A percentile compares a stretch with the other conserved stretches of the same genome.
Evolutionary conservation across 2,329 filamentous ascomycete species (phyloP).

Genomic region (Trichoderma citrinoviride): DNA sequence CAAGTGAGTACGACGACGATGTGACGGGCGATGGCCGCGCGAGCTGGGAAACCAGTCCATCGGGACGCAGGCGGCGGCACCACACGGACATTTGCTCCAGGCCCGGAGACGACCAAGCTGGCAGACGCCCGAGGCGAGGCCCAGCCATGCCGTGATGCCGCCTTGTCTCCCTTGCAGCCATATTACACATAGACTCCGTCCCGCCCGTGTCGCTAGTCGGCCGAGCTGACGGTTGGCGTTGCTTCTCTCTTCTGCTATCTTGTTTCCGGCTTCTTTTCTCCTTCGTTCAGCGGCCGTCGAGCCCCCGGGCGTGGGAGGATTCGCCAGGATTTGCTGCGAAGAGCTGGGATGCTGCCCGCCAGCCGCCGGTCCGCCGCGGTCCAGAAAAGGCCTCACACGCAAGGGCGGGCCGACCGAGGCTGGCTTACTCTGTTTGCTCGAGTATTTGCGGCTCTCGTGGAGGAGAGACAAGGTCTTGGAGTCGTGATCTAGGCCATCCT

Average conservation of each 20-base stretch:
- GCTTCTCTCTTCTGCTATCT: not conserved
- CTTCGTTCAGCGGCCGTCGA: not conserved
- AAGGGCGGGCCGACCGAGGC: conserved; percentile 4
- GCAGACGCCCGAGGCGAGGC: not conserved
- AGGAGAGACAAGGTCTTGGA: not conserved
- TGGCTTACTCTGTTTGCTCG: not conserved
- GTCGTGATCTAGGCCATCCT: not conserved
- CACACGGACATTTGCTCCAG: not conserved
- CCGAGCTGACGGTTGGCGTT: not conserved
- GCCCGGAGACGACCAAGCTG: too few relatives aligned
- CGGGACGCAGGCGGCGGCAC: conserved; percentile 15
- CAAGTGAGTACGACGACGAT: not conserved
- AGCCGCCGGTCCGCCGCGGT: not conserved
- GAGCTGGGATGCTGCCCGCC: not conserved
- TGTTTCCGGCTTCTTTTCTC: not conserved
- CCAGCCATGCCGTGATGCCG: too few relatives aligned
- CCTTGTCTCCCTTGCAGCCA: not conserved
- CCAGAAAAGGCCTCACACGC: conserved; percentile 8
- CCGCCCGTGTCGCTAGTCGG: not conserved
- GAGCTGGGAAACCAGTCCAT: not conserved
- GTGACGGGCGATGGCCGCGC: not conserved
- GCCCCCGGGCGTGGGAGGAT: not conserved
- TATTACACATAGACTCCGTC: not conserved
- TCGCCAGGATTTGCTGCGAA: not conserved
- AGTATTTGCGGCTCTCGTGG: not conserved